These are phyloP conservation scores for Euphorbia peplus DNA, from an alignment of 345 rosid genomes.

Conservation along the genomic window DNA sequence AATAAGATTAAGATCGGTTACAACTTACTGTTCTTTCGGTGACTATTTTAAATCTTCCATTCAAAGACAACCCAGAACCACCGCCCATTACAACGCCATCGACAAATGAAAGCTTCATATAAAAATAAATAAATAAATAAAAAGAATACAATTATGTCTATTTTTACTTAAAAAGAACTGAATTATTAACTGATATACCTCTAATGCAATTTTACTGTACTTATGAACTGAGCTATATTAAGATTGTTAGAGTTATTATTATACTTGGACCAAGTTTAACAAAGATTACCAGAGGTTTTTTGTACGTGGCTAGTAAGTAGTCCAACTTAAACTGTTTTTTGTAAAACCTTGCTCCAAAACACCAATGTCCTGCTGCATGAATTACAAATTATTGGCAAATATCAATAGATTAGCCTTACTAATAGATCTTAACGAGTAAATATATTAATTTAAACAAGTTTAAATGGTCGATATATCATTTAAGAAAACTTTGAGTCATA, in stretches of 20 bases:
- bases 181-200: too few species aligned
- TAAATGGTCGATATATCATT: too few species aligned
- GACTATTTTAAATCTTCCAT: conserved; percentile 24
- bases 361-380: conserved; percentile 37
- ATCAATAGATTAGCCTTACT: too few species aligned
- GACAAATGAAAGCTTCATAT: conserved; percentile 25
- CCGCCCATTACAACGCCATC: conserved; percentile 42
- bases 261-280: too few species aligned
- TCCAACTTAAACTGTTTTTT: conserved; percentile 13
- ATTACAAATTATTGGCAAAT: neutral
- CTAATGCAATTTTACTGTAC: too few species aligned
- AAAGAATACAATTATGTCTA: too few species aligned
- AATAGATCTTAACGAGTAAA: too few species aligned
- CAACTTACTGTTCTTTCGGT: conserved; percentile 30
- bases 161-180: too few species aligned
- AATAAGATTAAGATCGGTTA: neutral
- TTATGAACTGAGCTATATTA: too few species aligned
- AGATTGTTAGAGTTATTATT: too few species aligned
- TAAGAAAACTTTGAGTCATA: too few species aligned
- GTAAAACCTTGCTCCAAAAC: conserved; percentile 19
- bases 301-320: conserved; percentile 35
- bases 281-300: conserved; percentile 24
- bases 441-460: too few species aligned
- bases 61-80: conserved; percentile 37
- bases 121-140: neutral